Evolutionary conservation across 2,329 filamentous ascomycete genomes (phyloP), one percentile per base, ranked within the genome.

Genomic region (Neofusicoccum cordaticola): DNA sequence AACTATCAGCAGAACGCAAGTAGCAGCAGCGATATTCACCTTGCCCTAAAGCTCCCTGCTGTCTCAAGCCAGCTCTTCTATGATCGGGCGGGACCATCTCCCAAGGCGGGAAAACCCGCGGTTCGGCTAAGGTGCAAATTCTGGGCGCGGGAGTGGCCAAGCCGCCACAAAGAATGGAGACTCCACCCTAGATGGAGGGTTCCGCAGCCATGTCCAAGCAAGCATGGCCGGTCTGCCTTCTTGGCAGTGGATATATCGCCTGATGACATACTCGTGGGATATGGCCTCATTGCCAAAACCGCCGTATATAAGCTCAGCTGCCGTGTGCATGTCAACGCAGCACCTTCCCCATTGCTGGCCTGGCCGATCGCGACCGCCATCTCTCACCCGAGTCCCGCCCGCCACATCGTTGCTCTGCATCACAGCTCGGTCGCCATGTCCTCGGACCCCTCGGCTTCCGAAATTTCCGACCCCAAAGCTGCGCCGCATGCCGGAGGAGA

Each of bases 101-200:
- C 35, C 19, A 56, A 22, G 17, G 34, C 50, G 51, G 35, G 11
- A n/a, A 41, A 19, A 22, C 8, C 52, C 35, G 15, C 53, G 39
- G 34, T 8, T 34, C n/a, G 53, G 39, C 11, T 15, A 34, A 22
- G 34, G 53, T 41, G 39, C 53, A 39, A 56, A 39, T 17, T 56
- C 52, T 35, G 52, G 52, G 17, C 37, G 31, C 53, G 53, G 51
- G 17, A 57, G 53, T 39, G 31, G 53, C 53, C 53, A 57, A 57
- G 53, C 53, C 39, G n/a, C 53, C 53, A 57, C 22, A 15, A 11
- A 57, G 53, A 35, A 51, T 51, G 48, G 31, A 17, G 48, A 13
- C 13, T 17, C 48, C 27, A 17, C 48, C 27, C 48, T 19, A 22
- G 15, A 17, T 35, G 35, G 44, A n/a, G 15, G 15, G 27, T 11